These are phyloP conservation scores for Catharanthus roseus DNA, from an alignment of 257 asterid species.

Conservation along the genomic window DNA sequence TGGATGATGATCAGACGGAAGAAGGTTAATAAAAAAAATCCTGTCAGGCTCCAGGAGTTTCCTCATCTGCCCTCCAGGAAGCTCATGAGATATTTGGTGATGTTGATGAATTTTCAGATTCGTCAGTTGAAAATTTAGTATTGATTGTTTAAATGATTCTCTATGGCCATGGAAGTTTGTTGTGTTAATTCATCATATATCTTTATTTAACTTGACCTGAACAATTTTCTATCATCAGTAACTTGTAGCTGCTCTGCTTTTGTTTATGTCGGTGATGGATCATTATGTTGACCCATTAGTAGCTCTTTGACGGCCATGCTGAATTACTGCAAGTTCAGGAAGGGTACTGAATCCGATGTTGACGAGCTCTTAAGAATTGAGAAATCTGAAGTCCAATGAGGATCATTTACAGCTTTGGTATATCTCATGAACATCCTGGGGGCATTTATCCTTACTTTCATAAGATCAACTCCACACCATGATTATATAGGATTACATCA, in stretches of 20 bases:
- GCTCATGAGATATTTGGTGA: slow-evolving; percentile 96
- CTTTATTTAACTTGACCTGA: background rate
- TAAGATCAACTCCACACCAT: slow-evolving; percentile 88
- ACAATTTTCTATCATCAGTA: background rate
- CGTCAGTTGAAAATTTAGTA: no score
- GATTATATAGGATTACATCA: slow-evolving; percentile 92
- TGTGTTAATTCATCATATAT: background rate
- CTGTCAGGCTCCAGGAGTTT: slow-evolving; percentile 79
- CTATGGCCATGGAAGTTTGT: background rate
- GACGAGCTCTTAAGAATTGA: slow-evolving; percentile 78
- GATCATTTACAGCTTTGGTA: slow-evolving; percentile 87
- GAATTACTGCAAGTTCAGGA: slow-evolving; percentile 82
- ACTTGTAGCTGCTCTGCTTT: slow-evolving; percentile 6
- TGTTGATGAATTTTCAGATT: slow-evolving; percentile 55
- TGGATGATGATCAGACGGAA: slow-evolving; percentile 54
- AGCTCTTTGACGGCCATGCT: slow-evolving; percentile 82
- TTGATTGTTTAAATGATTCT: background rate
- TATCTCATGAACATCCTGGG: slow-evolving; percentile 98
- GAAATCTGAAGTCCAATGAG: slow-evolving; percentile 81
- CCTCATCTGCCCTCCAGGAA: slow-evolving; percentile 83
- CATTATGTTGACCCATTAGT: slow-evolving; percentile 97
- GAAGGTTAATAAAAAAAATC: slow-evolving; percentile 53
- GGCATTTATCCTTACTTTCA: slow-evolving; percentile 81
- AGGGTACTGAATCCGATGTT: slow-evolving; percentile 74
- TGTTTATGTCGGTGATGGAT: slow-evolving; percentile 72